Evolutionary conservation across 2,329 filamentous ascomycete genomes (phyloP), one percentile per base, ranked within the genome.

Genomic region (Sclerotinia spermophila): DNA sequence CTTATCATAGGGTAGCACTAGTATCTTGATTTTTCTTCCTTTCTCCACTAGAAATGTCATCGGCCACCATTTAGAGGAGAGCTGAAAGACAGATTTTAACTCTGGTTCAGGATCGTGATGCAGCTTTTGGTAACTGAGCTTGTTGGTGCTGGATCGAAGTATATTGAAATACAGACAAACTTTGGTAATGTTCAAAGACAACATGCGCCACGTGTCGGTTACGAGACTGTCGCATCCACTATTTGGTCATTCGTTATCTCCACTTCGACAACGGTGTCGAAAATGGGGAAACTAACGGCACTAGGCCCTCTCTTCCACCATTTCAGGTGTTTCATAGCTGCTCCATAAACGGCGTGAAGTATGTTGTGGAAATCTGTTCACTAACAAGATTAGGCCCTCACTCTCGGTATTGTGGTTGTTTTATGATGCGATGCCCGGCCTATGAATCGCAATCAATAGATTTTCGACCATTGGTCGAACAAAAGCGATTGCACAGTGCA

Each of bases 181-280:
- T 27, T 40, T 27, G 17, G 8, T 35, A 30, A 11, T 27, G 8
- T 51, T 21, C 2, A 10, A 65, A 27, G 19, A 24, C n/a, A 10
- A 51, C 10, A 15, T 65, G 33, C 24, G 44, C 61, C 44, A 51
- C 61, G 61, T 65, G 61, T 65, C 44, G 61, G 38, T 61, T 33
- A 33, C 59, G 5, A 61, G 59, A 44, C 59, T 40, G 40, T 61
- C 59, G 33, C 38, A 61, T 44, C 59, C 59, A 61, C 58, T 60
- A 38, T 60, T 42, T 38, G 35, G 35, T 60, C 24, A 60, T 42
- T 60, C 17, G 35, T 42, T 38, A 60, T 44, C 27, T 61, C 59
- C 59, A 44, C 59, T 61, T 44, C 59, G 42, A 44, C 40, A 61
- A 61, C 59, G 40, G 40, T 5, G 19, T 61, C 19, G 40, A 61